Base-by-base conservation (phyloP, 768 basidiomycete species). In the Steccherinum ochraceum region DNA sequence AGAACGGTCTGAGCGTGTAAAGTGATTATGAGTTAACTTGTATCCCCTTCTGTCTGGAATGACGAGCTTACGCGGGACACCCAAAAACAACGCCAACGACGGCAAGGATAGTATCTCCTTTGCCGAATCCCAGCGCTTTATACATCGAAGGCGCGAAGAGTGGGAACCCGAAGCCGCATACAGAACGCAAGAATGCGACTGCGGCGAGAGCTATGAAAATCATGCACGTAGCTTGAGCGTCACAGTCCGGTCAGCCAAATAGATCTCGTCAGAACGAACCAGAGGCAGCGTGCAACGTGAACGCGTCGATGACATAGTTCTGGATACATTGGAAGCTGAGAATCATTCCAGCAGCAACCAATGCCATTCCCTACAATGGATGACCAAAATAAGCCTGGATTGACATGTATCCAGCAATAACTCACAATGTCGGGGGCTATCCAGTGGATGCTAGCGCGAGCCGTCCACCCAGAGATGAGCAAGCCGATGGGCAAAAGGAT, bases 61-160 rank as follows among this genome's bases (percentile, higher is more conserved):
- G n/a, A n/a, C n/a, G n/a, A n/a, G 35, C 73, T 69, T 46, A 64
- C 77, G 78, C 74, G 13, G 84, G 82, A 57, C 79, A 79, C 12
- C 86, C 85, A 25, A 88, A 62, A 0, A 63, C 73, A 41, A 86
- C 74, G 2, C 80, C 70, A 1, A 75, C 53, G 3, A 64, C 73
- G 0, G 83, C 85, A 4, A 90, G 69, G 1, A 89, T 69, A 0
- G 85, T 83, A 52, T 80, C 64, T 3, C 83, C 84, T 53, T 81
- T 83, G 0, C 86, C 86, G 52, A 83, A 84, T 2, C 86, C 87
- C 1, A 89, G 69, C 12, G 69, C 66, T 1, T 68, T 58, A 64
- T 77, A 88, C 80, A 89, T 84, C 25, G 76, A 68, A 19, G 83
- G 79, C 7, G 82, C 84, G 56, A 89, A 89, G 16, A 89, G 66